Evolutionary conservation across 306 rosid species (phyloP).

Genomic region (Cicer arietinum): DNA sequence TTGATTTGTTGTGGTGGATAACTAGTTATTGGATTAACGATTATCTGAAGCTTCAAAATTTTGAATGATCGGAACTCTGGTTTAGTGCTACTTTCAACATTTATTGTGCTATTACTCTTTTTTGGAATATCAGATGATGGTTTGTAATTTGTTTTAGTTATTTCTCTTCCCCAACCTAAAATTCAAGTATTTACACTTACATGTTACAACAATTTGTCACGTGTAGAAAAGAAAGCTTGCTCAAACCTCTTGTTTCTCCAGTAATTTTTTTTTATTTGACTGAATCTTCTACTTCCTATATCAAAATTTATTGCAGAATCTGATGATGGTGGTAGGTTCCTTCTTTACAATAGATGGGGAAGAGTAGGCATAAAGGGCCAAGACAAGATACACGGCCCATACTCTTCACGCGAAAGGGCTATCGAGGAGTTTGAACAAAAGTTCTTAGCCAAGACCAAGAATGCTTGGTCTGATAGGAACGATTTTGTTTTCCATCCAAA

Average conservation of each 20-base stretch:
- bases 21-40: slow-evolving; percentile 23
- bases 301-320: slow-evolving; percentile 65
- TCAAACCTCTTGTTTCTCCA: slow-evolving; percentile 6
- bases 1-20: not conserved
- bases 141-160: not conserved
- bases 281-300: slow-evolving; percentile 25
- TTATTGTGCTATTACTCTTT: not conserved
- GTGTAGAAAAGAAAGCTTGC: slow-evolving; percentile 24
- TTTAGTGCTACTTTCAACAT: not conserved
- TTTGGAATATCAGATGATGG: slow-evolving; percentile 4
- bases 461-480: slow-evolving; percentile 71
- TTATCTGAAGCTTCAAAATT: not conserved
- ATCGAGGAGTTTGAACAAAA: slow-evolving; percentile 70
- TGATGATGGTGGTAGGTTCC: slow-evolving; percentile 71
- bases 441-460: slow-evolving; percentile 78
- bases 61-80: slow-evolving; percentile 6
- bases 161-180: not conserved
- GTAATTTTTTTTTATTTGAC: slow-evolving; percentile 6
- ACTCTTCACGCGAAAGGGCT: slow-evolving; percentile 57
- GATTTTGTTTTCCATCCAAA: slow-evolving; percentile 62
- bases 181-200: not conserved
- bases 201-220: slow-evolving; percentile 18
- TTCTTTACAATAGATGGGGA: slow-evolving; percentile 94
- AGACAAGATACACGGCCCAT: slow-evolving; percentile 73
- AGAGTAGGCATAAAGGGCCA: slow-evolving; percentile 95